phyloP scores from a whole-genome alignment of 2,329 filamentous ascomycete genomes.

The Fusarium succisae region DNA sequence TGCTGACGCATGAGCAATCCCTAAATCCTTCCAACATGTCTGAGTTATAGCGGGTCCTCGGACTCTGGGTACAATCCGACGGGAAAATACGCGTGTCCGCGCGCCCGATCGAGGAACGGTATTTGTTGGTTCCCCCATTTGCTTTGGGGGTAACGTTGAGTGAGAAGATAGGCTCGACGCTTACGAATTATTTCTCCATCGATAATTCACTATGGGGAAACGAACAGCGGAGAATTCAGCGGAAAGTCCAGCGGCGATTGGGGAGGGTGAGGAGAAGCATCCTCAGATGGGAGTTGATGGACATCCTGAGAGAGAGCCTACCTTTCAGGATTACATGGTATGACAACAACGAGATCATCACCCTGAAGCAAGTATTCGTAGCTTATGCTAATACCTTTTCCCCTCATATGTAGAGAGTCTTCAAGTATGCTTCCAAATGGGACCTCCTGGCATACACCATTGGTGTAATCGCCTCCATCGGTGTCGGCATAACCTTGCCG shows the following conservation, averaged over 20 bases:
- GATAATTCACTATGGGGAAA: neutral
- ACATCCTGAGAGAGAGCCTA: neutral
- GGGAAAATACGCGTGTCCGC: neutral
- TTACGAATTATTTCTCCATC: neutral
- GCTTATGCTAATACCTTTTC: fast-evolving
- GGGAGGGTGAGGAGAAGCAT: neutral
- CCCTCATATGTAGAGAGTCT: neutral
- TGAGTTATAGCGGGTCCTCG: neutral
- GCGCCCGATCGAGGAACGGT: neutral
- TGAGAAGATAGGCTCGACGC: neutral
- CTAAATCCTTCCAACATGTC: neutral
- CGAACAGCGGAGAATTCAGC: neutral
- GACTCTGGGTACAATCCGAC: neutral
- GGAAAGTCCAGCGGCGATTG: neutral
- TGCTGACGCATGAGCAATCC: neutral
- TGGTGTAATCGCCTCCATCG: neutral
- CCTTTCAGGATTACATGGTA: conserved; percentile 2
- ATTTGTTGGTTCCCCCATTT: neutral
- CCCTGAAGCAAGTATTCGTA: neutral
- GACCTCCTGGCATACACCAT: neutral
- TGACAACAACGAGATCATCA: neutral
- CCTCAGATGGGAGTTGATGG: neutral
- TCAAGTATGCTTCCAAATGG: neutral
- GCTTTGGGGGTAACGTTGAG: neutral
- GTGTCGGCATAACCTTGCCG: conserved; percentile 38